These are phyloP conservation scores for Pinus tabuliformis DNA, from an alignment of 75 land plant species.

Conservation along the genomic window DNA sequence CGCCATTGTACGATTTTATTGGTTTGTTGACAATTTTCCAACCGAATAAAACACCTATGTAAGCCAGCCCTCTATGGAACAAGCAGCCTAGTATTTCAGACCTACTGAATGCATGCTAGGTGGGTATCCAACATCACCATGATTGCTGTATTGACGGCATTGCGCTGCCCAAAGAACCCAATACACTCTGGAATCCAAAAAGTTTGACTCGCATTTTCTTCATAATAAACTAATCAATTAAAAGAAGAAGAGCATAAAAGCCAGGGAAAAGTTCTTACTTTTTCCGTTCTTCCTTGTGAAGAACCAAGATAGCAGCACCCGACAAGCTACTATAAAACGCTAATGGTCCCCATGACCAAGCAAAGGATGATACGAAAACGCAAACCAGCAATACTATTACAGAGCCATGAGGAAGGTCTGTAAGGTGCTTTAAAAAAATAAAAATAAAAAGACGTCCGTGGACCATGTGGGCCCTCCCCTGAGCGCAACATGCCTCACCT, in stretches of 20 bases:
- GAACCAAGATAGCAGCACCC: conserved; percentile 94
- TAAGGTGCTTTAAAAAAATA: no score
- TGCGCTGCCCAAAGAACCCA: neutral
- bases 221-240: neutral
- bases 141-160: neutral
- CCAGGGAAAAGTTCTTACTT: conserved; percentile 39
- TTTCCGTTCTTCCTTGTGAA: conserved; percentile 86
- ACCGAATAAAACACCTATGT: no score
- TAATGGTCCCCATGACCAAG: no score
- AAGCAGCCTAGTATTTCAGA: neutral
- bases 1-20: neutral
- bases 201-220: neutral
- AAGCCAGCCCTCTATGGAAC: neutral
- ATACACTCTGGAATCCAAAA: neutral
- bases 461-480: no score
- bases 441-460: no score
- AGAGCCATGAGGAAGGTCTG: no score
- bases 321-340: no score
- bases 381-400: no score
- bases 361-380: no score
- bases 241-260: neutral
- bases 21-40: no score
- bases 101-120: neutral
- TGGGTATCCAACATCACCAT: neutral
- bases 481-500: no score